Evolutionary conservation across 768 basidiomycete genomes (phyloP).

Genomic region (Pisolithus sp.): DNA sequence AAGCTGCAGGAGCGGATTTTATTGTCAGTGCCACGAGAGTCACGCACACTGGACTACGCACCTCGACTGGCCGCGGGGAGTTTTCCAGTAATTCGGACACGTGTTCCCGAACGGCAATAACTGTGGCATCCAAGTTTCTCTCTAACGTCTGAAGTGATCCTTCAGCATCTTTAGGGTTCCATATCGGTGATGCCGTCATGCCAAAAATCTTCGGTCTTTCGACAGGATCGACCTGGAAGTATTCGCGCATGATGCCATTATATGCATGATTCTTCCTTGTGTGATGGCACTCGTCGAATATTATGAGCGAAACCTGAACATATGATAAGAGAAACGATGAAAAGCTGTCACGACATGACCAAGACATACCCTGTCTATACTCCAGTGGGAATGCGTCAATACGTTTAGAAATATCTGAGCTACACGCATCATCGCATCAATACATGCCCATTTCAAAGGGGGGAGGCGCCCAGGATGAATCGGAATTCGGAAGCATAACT

Average conservation of each 20-base stretch:
- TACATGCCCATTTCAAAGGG: background rate
- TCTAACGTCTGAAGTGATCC: conserved; percentile 61
- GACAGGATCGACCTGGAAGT: conserved; percentile 37
- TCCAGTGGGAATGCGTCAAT: conserved; percentile 78
- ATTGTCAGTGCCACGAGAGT: background rate
- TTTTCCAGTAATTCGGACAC: conserved; percentile 55
- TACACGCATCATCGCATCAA: conserved; percentile 19
- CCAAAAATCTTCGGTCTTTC: conserved; percentile 82
- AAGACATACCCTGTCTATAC: conserved; percentile 47
- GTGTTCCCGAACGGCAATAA: conserved; percentile 69
- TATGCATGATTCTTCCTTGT: conserved; percentile 51
- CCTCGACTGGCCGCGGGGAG: conserved; percentile 64
- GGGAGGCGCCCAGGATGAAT: background rate
- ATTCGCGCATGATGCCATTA: conserved; percentile 52
- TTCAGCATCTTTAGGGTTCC: conserved; percentile 65
- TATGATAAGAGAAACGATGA: background rate
- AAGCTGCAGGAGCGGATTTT: conserved; percentile 32
- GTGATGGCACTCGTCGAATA: conserved; percentile 58
- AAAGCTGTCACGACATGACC: background rate
- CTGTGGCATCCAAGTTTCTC: conserved; percentile 63
- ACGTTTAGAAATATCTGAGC: conserved; percentile 81
- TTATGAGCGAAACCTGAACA: conserved; percentile 45
- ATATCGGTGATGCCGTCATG: conserved; percentile 88
- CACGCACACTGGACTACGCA: conserved; percentile 19
- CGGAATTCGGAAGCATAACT: background rate